Conservation (phyloP, 2,329 filamentous ascomycete species). For the Colletotrichum sublineola region DNA sequence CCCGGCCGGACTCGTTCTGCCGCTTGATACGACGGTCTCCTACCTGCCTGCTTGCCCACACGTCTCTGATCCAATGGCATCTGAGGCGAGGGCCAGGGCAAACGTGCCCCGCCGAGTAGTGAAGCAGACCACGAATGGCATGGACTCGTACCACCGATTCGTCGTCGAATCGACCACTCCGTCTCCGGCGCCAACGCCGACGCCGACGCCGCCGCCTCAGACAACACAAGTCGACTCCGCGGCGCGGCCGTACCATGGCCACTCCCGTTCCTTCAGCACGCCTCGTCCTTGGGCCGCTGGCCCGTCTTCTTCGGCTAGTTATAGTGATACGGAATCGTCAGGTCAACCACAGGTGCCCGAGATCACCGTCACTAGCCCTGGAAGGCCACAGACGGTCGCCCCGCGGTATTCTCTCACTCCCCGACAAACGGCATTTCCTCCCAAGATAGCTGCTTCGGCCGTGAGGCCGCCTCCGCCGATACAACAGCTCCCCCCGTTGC, state of each 20-base stretch:
- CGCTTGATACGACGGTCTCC: conserved; percentile 7
- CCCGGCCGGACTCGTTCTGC: conserved; percentile 2
- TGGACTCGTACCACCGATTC: conserved; percentile 43
- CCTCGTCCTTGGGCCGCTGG: conserved; percentile 27
- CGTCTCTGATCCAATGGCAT: conserved; percentile 37
- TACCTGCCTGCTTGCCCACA: not conserved
- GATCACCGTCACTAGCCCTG: conserved; percentile 31
- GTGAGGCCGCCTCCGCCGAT: conserved; percentile 14
- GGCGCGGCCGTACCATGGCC: conserved; percentile 37
- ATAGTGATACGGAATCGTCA: not conserved
- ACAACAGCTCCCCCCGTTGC: not conserved
- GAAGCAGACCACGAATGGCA: conserved; percentile 37
- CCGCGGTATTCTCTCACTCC: conserved; percentile 32
- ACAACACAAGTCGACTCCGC: not conserved
- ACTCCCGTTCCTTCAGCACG: conserved; percentile 40
- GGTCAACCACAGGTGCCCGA: conserved; percentile 23
- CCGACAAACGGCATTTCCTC: conserved; percentile 10
- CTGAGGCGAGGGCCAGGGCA: conserved; percentile 40
- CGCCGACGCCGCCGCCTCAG: not conserved
- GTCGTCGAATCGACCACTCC: conserved; percentile 36
- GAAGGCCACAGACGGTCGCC: conserved; percentile 9
- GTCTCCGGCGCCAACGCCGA: no score
- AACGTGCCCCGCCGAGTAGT: conserved; percentile 40
- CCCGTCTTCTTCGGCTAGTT: not conserved
- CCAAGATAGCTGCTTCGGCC: conserved; percentile 14